Conservation (phyloP, 176 grass and related monocot species). For the Chrysopogon serrulatus region DNA sequence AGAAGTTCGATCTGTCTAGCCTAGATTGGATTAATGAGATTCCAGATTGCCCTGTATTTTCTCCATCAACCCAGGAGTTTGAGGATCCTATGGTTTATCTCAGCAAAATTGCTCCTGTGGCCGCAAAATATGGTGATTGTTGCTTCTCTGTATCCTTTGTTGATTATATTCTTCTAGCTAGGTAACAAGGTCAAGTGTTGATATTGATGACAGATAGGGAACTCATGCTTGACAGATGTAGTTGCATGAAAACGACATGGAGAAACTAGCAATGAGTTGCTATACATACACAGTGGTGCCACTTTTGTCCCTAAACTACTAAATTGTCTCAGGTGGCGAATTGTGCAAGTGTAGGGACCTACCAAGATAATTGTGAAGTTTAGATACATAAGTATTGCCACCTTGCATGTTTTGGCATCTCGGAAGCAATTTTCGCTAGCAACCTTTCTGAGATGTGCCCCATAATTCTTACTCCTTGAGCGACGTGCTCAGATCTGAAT, state of each 20-base stretch:
- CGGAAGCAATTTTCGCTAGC: not conserved
- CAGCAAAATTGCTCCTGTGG: constrained; percentile 68
- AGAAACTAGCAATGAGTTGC: not conserved
- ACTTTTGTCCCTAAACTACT: not conserved
- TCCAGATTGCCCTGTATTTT: constrained; percentile 89
- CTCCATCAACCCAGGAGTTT: constrained; percentile 81
- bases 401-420: not conserved
- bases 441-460: not conserved
- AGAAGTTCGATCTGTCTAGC: constrained; percentile 85
- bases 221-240: not conserved
- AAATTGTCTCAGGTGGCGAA: not conserved
- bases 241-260: constrained; percentile 12
- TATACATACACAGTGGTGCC: not conserved
- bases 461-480: not conserved
- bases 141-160: constrained; percentile 17
- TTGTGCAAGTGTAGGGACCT: not conserved
- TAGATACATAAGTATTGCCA: not conserved
- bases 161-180: not conserved
- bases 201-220: not conserved
- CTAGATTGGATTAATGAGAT: constrained; percentile 91
- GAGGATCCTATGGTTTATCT: constrained; percentile 89
- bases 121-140: constrained; percentile 71
- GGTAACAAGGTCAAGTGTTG: not conserved
- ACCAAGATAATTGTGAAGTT: constrained; percentile 2
- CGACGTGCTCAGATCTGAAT: not conserved